A percentile compares a stretch with the other conserved stretches of the same genome.
These are phyloP conservation scores for Sugiyamaella neomexicana DNA, from an alignment of 1,139 yeast species.

Conservation along the genomic window DNA sequence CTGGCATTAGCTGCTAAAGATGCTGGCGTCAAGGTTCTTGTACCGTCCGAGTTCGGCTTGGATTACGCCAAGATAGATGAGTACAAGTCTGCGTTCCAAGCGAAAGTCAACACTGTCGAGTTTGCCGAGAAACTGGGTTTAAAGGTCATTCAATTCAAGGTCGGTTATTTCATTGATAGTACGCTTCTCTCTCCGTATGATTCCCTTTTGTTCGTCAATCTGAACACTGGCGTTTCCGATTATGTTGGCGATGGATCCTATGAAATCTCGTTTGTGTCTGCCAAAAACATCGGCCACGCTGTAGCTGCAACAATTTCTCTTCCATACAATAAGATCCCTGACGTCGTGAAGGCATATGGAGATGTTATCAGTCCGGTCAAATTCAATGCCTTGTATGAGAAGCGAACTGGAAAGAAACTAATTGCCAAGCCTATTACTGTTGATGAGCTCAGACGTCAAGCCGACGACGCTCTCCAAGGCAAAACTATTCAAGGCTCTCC, in stretches of 20 bases:
- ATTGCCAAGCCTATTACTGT: constrained; percentile 35
- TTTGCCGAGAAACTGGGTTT: constrained; percentile 49
- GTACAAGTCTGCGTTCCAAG: constrained; percentile 43
- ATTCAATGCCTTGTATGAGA: constrained; percentile 47
- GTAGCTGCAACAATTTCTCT: constrained; percentile 48
- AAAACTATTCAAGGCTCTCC: constrained; percentile 20
- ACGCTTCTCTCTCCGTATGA: constrained; percentile 15
- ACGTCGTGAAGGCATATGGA: constrained; percentile 47
- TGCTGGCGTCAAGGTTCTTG: constrained; percentile 52
- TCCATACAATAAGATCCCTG: constrained; percentile 47
- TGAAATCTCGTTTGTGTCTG: constrained; percentile 41
- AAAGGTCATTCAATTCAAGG: constrained; percentile 52
- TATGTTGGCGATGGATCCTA: constrained; percentile 42
- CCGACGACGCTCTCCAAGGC: constrained; percentile 33
- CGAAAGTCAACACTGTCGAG: constrained; percentile 46
- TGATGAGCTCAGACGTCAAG: constrained; percentile 36
- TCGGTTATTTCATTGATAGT: constrained; percentile 47
- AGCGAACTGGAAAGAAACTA: constrained; percentile 44
- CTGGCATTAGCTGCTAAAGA: constrained; percentile 43
- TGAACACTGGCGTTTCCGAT: constrained; percentile 34
- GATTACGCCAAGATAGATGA: constrained; percentile 40
- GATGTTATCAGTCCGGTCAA: constrained; percentile 45
- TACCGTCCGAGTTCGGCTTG: constrained; percentile 64
- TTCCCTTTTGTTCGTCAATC: constrained; percentile 10
- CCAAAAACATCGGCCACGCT: constrained; percentile 52